These are phyloP conservation scores for Brassica nigra DNA, from an alignment of 345 rosid species.

Conservation along the genomic window DNA sequence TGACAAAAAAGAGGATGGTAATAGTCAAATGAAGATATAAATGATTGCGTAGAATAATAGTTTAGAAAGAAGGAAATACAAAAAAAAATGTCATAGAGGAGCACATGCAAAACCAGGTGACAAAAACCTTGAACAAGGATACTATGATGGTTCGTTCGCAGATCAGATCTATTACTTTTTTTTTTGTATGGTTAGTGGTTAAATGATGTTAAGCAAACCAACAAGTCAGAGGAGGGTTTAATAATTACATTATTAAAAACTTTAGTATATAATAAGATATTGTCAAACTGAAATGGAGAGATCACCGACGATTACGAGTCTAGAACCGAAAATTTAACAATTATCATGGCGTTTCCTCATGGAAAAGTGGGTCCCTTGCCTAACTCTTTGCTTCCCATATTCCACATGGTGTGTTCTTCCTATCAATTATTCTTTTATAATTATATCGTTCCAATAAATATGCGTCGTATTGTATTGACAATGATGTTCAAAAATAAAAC, in stretches of 20 bases:
- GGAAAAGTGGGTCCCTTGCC: conserved; percentile 45
- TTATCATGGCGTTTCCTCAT: conserved; percentile 32
- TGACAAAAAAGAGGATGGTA: not conserved
- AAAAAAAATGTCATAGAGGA: conserved; percentile 4
- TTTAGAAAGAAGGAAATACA: not conserved
- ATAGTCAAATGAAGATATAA: conserved; percentile 1
- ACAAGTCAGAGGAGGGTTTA: not conserved
- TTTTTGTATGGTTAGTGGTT: not conserved
- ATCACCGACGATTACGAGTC: conserved; percentile 51
- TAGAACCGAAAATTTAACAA: conserved; percentile 36
- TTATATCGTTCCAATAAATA: not conserved
- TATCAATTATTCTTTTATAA: conserved; percentile 25
- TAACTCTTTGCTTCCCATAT: conserved; percentile 43
- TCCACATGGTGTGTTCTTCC: conserved; percentile 45
- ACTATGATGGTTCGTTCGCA: conserved; percentile 18
- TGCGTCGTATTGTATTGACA: not conserved
- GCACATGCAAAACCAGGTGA: conserved; percentile 37
- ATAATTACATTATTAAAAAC: not conserved
- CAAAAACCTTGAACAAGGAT: conserved; percentile 12
- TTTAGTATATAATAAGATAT: not conserved
- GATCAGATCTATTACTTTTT: conserved; percentile 28
- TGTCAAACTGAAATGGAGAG: conserved; percentile 41
- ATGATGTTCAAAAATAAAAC: not conserved
- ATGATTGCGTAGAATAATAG: conserved; percentile 6
- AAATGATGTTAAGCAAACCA: conserved; percentile 19